Evolutionary conservation across 2,329 filamentous ascomycete species (phyloP).

Genomic region (Lojkania enalia): DNA sequence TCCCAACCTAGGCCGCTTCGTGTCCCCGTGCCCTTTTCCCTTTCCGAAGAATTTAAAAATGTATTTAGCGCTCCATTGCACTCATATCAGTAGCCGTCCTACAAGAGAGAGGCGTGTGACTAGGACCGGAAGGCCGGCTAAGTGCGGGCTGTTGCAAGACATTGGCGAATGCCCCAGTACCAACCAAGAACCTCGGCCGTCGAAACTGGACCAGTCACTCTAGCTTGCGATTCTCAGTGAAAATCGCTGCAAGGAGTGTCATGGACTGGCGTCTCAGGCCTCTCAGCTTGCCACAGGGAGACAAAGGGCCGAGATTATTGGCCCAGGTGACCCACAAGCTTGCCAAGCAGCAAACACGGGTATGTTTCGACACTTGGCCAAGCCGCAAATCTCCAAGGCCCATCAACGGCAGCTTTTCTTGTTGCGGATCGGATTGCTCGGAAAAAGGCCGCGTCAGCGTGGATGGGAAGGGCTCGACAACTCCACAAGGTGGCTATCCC

Average conservation of each 20-base stretch:
- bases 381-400: constrained; percentile 23
- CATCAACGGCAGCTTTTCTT: constrained; percentile 21
- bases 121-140: too few relatives aligned
- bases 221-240: constrained; percentile 8
- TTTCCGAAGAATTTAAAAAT: too few relatives aligned
- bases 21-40: too few relatives aligned
- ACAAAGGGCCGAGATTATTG: constrained; percentile 40
- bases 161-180: not conserved
- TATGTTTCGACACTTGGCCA: constrained; percentile 36
- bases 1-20: too few relatives aligned
- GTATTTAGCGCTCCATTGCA: too few relatives aligned
- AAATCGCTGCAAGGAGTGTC: constrained; percentile 21
- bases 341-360: constrained; percentile 38
- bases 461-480: constrained; percentile 4
- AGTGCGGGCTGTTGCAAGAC: constrained; percentile 2
- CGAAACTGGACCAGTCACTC: constrained; percentile 1
- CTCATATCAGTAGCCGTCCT: too few relatives aligned
- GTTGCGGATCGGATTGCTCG: constrained; percentile 16
- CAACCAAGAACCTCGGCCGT: constrained; percentile 7
- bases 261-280: constrained; percentile 19
- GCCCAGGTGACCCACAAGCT: constrained; percentile 36
- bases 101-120: too few relatives aligned
- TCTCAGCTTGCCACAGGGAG: constrained; percentile 38
- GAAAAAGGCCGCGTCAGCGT: constrained; percentile 38
- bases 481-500: constrained; percentile 3